phyloP scores from a whole-genome alignment of 768 basidiomycete genomes.

The Lyophyllum decastes region DNA sequence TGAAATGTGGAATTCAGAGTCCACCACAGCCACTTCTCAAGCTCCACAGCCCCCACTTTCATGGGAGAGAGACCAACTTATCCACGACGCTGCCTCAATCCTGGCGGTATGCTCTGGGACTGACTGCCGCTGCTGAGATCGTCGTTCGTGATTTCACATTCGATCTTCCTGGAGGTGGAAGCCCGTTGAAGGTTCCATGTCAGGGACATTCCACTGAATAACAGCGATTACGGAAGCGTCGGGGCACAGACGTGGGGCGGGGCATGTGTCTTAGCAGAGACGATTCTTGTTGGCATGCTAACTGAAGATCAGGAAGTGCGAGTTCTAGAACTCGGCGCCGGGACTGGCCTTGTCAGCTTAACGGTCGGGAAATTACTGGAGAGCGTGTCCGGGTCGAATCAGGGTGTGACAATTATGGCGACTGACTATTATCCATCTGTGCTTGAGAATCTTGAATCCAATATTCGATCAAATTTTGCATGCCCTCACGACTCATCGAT shows the following conservation, averaged over 20 bases:
- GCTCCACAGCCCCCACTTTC: neutral
- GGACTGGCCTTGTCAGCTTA: slow-evolving; percentile 81
- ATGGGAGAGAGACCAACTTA: slow-evolving; percentile 34
- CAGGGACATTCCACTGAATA: slow-evolving; percentile 69
- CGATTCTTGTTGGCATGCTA: slow-evolving; percentile 55
- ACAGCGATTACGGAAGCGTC: slow-evolving; percentile 69
- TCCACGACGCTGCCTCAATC: slow-evolving; percentile 58
- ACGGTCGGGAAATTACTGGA: slow-evolving; percentile 49
- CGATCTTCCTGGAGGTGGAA: slow-evolving; percentile 12
- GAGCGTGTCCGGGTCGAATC: neutral
- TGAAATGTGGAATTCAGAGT: slow-evolving; percentile 10
- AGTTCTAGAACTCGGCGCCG: slow-evolving; percentile 81
- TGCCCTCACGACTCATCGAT: neutral
- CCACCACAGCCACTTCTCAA: neutral
- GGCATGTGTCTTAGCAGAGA: slow-evolving; percentile 77
- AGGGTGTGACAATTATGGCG: slow-evolving; percentile 45
- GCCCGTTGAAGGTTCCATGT: slow-evolving; percentile 47
- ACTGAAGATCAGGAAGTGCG: slow-evolving; percentile 27
- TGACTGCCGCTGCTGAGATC: slow-evolving; percentile 60
- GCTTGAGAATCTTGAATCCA: slow-evolving; percentile 64
- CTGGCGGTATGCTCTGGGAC: slow-evolving; percentile 67
- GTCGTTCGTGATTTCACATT: slow-evolving; percentile 58
- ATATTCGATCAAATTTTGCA: slow-evolving; percentile 59
- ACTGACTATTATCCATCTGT: slow-evolving; percentile 82
- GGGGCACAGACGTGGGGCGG: slow-evolving; percentile 92